Percentiles rank a stretch among this genome's conserved stretches.
Evolutionary conservation across 495 filamentous ascomycete species (phyloP).

Genomic region (Talaromyces adpressus): DNA sequence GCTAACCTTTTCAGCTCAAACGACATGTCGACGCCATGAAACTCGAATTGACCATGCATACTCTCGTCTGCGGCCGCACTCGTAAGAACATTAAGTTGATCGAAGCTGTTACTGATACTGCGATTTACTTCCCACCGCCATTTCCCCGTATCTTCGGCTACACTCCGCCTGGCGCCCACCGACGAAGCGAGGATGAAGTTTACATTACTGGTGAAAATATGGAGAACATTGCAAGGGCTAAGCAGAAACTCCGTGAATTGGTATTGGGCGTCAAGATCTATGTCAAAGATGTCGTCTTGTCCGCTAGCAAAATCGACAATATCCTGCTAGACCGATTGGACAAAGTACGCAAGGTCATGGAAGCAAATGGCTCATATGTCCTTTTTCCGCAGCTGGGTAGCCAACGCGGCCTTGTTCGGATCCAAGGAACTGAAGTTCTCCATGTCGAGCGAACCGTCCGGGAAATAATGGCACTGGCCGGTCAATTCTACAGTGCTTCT

Average conservation of each 20-base stretch:
- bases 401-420: slow-evolving; percentile 68
- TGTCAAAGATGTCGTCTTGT: slow-evolving; percentile 82
- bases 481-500: slow-evolving; percentile 94
- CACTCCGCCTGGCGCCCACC: slow-evolving; percentile 66
- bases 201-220: slow-evolving; percentile 85
- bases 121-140: slow-evolving; percentile 94
- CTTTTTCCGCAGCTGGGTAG: slow-evolving; percentile 81
- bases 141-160: slow-evolving; percentile 88
- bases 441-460: slow-evolving; percentile 90
- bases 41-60: slow-evolving; percentile 82
- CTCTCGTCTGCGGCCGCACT: slow-evolving; percentile 80
- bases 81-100: slow-evolving; percentile 96
- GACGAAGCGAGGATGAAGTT: slow-evolving; percentile 79
- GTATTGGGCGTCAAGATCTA: slow-evolving; percentile 74
- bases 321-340: slow-evolving; percentile 86
- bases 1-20: slow-evolving; percentile 59
- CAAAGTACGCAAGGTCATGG: slow-evolving; percentile 96
- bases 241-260: slow-evolving; percentile 79
- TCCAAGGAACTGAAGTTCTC: slow-evolving; percentile 86
- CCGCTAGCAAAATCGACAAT: slow-evolving; percentile 85
- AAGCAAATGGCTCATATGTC: slow-evolving; percentile 90
- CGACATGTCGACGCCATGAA: slow-evolving; percentile 75
- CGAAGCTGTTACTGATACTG: slow-evolving; percentile 86
- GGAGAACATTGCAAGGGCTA: slow-evolving; percentile 75
- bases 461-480: slow-evolving; percentile 92